Evolutionary conservation across 1,284 basidiomycete species (phyloP), one percentile per base, ranked within the genome.

Genomic region (Malassezia equina): DNA sequence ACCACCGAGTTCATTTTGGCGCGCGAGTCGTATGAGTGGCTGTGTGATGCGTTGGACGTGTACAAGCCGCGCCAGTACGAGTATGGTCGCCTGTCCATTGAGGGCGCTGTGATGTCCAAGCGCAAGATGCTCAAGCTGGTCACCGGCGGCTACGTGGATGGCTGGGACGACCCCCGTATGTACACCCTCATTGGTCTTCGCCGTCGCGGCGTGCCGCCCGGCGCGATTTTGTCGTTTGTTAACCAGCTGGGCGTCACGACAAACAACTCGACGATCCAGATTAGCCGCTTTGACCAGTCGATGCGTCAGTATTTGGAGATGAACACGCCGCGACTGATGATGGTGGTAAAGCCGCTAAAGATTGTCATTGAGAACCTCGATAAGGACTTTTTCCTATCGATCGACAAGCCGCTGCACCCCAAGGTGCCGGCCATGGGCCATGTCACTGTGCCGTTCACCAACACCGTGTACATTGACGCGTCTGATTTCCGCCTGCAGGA

Each of bases 21-120:
- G 8, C 86, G 94, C 52, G 88, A 91, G 71, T 94, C 90, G 0
- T 98, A 99, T 76, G 94, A 99, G 71, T 99, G 94, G 94, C 81
- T 99, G 13, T 99, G 94, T 72, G 93, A 99, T 73, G 89, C 88
- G 2, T 79, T 98, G 28, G 86, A 88, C 61, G 86, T 98, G 2
- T 99, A 98, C 81, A 95, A 93, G 76, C 91, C 94, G n/a, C 85
- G 85, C 59, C 94, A 99, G 78, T 93, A 88, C 55, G 94, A 99
- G 76, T 98, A 90, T 68, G 94, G 94, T 27, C 83, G 94, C 51
- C 80, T 98, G 54, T 90, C 85, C 70, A 77, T 99, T 44, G 89
- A 94, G 65, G 94, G 94, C 23, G 93, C 93, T 13, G 85, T 99
- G 75, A 90, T 87, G 79, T 95, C 90, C 7, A 99, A 99, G 78